Evolutionary conservation across 768 basidiomycete genomes (phyloP).

Genomic region (Trametes punicea): DNA sequence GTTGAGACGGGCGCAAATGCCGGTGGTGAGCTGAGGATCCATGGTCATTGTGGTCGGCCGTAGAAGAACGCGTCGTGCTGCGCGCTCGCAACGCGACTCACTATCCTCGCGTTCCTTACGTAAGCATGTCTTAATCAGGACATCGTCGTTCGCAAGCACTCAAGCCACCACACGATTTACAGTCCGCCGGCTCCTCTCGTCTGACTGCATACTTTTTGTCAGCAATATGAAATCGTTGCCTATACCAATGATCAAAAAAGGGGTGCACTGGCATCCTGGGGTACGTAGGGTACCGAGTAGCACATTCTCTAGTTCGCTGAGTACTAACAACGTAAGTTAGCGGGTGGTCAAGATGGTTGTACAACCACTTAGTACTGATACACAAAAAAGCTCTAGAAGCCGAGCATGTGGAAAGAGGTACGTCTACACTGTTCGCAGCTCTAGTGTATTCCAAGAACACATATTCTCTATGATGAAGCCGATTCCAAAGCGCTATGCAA

Average conservation of each 20-base stretch:
- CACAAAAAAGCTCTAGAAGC: no score
- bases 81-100: constrained; percentile 12
- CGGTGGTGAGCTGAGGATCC: constrained; percentile 49
- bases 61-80: constrained; percentile 16
- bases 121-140: constrained; percentile 5
- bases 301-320: no score
- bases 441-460: not conserved
- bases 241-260: no score
- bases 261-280: no score
- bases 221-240: no score
- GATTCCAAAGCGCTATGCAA: not conserved
- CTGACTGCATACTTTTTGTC: no score
- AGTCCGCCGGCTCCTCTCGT: no score
- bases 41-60: constrained; percentile 29
- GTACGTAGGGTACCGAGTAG: no score
- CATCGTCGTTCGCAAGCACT: not conserved
- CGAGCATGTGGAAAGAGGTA: no score
- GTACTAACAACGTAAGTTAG: no score
- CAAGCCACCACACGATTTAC: no score
- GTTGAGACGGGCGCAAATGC: constrained; percentile 51
- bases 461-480: not conserved
- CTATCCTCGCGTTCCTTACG: constrained; percentile 23
- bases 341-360: no score
- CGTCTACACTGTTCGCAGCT: not conserved
- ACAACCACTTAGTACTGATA: not conserved